Evolutionary conservation across 768 basidiomycete genomes (phyloP).

Genomic region (Obba rivulosa): DNA sequence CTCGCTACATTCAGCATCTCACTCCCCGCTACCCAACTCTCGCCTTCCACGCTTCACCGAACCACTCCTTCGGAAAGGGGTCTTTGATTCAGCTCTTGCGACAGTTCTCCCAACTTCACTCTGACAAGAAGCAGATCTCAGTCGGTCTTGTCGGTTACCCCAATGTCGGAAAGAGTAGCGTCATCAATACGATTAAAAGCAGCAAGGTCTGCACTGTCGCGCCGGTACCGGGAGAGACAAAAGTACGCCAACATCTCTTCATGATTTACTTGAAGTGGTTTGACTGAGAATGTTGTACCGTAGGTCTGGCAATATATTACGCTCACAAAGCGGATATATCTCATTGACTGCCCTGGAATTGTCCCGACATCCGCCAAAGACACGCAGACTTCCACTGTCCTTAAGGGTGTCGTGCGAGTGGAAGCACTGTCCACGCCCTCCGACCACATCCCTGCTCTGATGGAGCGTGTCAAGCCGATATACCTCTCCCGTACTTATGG

Average conservation of each 20-base stretch:
- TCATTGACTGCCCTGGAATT: slow-evolving; percentile 98
- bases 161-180: slow-evolving; percentile 94
- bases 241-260: slow-evolving; percentile 31
- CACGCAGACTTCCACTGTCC: slow-evolving; percentile 82
- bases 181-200: slow-evolving; percentile 98
- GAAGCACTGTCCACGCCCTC: slow-evolving; percentile 91
- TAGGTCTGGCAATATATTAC: slow-evolving; percentile 99
- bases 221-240: slow-evolving; percentile 97
- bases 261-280: background rate
- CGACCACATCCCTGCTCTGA: slow-evolving; percentile 84
- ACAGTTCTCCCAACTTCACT: slow-evolving; percentile 94
- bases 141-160: slow-evolving; percentile 98
- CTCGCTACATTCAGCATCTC: slow-evolving; percentile 92
- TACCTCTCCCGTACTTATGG: slow-evolving; percentile 87
- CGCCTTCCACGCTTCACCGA: slow-evolving; percentile 97
- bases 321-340: slow-evolving; percentile 90
- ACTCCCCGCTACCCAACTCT: slow-evolving; percentile 94
- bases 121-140: slow-evolving; percentile 98
- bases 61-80: slow-evolving; percentile 98
- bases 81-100: slow-evolving; percentile 95
- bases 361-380: slow-evolving; percentile 93
- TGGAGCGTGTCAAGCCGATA: slow-evolving; percentile 87
- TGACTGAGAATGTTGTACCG: background rate
- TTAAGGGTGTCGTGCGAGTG: slow-evolving; percentile 95
- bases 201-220: slow-evolving; percentile 96